These are phyloP conservation scores for Leishmania guyanensis DNA, from an alignment of 208 protist genomes.

Conservation along the genomic window DNA sequence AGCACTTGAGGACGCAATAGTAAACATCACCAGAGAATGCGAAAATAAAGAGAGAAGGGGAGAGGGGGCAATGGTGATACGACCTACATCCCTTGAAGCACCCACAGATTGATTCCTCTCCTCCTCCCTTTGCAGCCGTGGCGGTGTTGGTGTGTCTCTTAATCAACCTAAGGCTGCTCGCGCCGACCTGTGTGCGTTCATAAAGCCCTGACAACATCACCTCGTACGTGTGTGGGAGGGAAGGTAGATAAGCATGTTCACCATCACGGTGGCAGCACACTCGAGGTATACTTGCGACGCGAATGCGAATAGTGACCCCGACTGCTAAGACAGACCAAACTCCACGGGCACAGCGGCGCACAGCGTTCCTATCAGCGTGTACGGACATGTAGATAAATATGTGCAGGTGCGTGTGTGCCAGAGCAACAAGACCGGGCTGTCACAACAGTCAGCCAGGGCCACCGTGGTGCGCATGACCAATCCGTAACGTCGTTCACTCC, in stretches of 20 bases:
- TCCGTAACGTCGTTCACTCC: background rate
- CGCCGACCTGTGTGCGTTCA: background rate
- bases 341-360: background rate
- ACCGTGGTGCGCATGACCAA: background rate
- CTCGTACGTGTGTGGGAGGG: background rate
- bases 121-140: background rate
- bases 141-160: background rate
- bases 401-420: conserved; percentile 3
- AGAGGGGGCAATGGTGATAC: background rate
- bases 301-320: background rate
- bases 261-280: background rate
- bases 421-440: background rate
- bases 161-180: background rate
- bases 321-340: background rate
- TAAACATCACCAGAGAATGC: background rate
- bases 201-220: background rate
- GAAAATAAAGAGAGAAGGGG: background rate
- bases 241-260: background rate
- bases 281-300: background rate
- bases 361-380: background rate
- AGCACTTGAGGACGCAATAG: background rate
- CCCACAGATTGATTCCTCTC: background rate
- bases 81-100: background rate
- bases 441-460: background rate
- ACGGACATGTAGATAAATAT: conserved; percentile 7